Evolutionary conservation across 495 filamentous ascomycete genomes (phyloP).

Genomic region (Lophium mytilinum): DNA sequence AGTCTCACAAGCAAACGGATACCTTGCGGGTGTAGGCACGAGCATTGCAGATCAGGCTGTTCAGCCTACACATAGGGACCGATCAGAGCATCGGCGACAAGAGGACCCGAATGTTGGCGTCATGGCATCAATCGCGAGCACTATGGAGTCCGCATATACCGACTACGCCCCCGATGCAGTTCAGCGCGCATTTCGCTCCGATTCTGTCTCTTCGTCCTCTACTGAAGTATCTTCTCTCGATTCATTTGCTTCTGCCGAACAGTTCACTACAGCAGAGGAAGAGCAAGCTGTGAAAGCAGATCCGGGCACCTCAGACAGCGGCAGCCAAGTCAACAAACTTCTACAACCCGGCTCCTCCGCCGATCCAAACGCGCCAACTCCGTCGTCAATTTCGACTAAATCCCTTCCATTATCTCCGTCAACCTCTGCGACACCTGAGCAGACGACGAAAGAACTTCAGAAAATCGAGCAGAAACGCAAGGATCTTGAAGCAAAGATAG

Average conservation of each 20-base stretch:
- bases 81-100: neutral
- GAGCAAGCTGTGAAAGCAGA: neutral
- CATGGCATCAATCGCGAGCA: constrained; percentile 6
- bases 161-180: neutral
- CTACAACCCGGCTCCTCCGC: neutral
- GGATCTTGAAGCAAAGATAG: constrained; percentile 62
- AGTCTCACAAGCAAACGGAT: constrained; percentile 20
- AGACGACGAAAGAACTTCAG: constrained; percentile 62
- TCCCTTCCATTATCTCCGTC: constrained; percentile 26
- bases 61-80: neutral
- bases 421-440: constrained; percentile 24
- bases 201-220: constrained; percentile 9
- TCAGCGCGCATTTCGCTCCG: constrained; percentile 2
- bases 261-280: constrained; percentile 24
- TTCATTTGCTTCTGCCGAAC: constrained; percentile 33
- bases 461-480: constrained; percentile 65
- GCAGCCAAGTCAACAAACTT: too few relatives aligned
- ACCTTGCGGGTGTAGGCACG: constrained; percentile 18
- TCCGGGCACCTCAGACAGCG: too few relatives aligned
- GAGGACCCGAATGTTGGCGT: neutral
- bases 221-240: constrained; percentile 15
- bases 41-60: constrained; percentile 17
- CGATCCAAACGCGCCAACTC: neutral
- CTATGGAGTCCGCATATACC: constrained; percentile 8
- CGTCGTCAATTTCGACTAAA: constrained; percentile 8